phyloP scores from a whole-genome alignment of 257 asterid genomes.

The Catharanthus roseus region DNA sequence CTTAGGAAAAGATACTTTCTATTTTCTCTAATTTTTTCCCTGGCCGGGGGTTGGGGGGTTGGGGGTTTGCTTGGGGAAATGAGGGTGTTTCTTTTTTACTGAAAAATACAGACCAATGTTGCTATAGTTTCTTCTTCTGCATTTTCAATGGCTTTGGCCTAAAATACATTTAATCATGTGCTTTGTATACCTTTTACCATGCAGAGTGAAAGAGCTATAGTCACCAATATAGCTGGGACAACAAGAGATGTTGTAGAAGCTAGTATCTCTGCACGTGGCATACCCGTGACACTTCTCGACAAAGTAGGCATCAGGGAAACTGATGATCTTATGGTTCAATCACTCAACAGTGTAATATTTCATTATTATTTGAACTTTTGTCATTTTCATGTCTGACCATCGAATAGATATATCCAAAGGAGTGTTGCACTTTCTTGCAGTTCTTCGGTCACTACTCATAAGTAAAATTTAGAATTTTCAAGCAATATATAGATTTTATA shows the following conservation, averaged over 20 bases:
- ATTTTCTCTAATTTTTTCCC: background rate
- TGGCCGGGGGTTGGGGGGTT: background rate
- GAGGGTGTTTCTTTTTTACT: background rate
- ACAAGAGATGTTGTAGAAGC: slow-evolving; percentile 93
- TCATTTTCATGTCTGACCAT: background rate
- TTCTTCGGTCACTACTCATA: background rate
- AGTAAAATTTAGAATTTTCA: background rate
- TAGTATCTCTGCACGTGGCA: slow-evolving; percentile 61
- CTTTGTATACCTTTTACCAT: slow-evolving; percentile 48
- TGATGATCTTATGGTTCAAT: slow-evolving; percentile 49
- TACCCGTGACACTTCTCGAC: slow-evolving; percentile 86
- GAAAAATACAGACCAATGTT: background rate
- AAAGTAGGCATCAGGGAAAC: slow-evolving; percentile 96
- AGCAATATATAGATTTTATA: background rate
- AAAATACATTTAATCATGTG: slow-evolving; percentile 35
- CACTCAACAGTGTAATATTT: background rate
- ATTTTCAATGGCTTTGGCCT: background rate
- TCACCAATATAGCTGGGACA: slow-evolving; percentile 89
- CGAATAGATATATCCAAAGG: background rate
- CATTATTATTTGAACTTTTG: slow-evolving; percentile 7
- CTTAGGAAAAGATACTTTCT: too few species aligned
- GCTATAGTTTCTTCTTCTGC: background rate
- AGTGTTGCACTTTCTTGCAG: background rate
- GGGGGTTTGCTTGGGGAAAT: too few species aligned
- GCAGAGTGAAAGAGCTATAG: slow-evolving; percentile 98